Base-by-base conservation (phyloP, 2,329 filamentous ascomycete species). In the Calonectria leucothoes region DNA sequence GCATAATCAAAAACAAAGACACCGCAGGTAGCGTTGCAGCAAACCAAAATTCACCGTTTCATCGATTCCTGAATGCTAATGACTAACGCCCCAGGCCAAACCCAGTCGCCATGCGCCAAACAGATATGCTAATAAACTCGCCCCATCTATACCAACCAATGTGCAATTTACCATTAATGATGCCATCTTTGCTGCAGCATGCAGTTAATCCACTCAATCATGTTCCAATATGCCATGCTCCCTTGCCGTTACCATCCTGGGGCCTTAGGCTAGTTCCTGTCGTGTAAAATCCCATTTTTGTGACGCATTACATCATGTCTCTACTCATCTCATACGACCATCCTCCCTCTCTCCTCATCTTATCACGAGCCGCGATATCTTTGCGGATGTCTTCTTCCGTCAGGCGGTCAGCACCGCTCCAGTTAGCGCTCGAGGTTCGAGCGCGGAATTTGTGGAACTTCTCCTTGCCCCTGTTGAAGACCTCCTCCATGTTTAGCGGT, bases 401-500 rank as follows among this genome's bases (percentile, higher is more conserved):
- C 78, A 99, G 88, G 67, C 89, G 86, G 79, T 99, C 97, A 4
- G 93, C 88, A 69, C 94, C 91, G 81, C 91, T 93, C 97, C 97
- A 99, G 86, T 98, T 97, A 42, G 97, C 97, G 84, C 95, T 98
- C 79, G 95, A 98, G 6, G 96, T 98, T 70, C 97, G 91, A 66
- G 94, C 93, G 23, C 97, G 92, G 89, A 98, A 98, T 82, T 95
- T 94, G 87, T 94, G 94, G 83, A 94, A 92, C 76, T 94, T 88
- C 70, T 96, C 95, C 83, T 95, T 95, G 84, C 94, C 96, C 83
- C 95, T 95, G 84, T 90, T 94, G 85, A 99, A 99, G 37, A 98
- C 95, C 82, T 98, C 96, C 81, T 99, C 97, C 93, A 99, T 97
- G 81, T 95, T 95, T 76, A 99, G 88, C 15, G 95, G 94, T 14